A percentile compares a stretch with the other conserved stretches of the same genome.
These are phyloP conservation scores for Knufia fluminis DNA, from an alignment of 2,329 filamentous ascomycete genomes.

Conservation along the genomic window DNA sequence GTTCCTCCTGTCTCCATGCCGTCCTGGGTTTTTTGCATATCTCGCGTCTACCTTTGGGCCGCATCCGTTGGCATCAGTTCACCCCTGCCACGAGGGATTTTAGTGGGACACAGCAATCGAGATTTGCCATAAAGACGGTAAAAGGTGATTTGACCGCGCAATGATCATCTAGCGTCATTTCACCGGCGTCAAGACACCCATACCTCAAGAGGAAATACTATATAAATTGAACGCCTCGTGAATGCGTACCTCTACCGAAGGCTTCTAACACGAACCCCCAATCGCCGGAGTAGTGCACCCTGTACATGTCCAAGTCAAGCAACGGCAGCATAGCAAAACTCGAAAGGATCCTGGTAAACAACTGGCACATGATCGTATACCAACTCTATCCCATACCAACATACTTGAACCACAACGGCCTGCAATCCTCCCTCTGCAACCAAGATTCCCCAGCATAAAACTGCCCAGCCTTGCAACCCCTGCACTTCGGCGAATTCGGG, in stretches of 20 bases:
- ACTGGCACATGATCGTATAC: not conserved
- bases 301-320: not conserved
- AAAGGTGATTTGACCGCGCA: too few relatives aligned
- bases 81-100: too few relatives aligned
- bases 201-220: not conserved
- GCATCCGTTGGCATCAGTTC: too few relatives aligned
- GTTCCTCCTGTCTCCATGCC: not conserved
- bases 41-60: too few relatives aligned
- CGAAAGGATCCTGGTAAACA: too few relatives aligned
- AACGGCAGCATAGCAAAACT: too few relatives aligned
- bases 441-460: slow-evolving; percentile 83
- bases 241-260: not conserved
- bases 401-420: slow-evolving; percentile 95
- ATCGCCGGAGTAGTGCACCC: not conserved
- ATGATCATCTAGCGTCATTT: too few relatives aligned
- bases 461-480: slow-evolving; percentile 72
- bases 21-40: not conserved
- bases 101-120: too few relatives aligned
- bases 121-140: too few relatives aligned
- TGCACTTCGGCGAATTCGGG: slow-evolving; percentile 90
- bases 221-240: not conserved
- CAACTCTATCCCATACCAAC: slow-evolving; percentile 61
- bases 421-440: slow-evolving; percentile 83
- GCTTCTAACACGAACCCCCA: not conserved
- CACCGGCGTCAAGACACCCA: too few relatives aligned